Conservation (phyloP, 805 yeast genomes). For the Candida gorgasii region DNA sequence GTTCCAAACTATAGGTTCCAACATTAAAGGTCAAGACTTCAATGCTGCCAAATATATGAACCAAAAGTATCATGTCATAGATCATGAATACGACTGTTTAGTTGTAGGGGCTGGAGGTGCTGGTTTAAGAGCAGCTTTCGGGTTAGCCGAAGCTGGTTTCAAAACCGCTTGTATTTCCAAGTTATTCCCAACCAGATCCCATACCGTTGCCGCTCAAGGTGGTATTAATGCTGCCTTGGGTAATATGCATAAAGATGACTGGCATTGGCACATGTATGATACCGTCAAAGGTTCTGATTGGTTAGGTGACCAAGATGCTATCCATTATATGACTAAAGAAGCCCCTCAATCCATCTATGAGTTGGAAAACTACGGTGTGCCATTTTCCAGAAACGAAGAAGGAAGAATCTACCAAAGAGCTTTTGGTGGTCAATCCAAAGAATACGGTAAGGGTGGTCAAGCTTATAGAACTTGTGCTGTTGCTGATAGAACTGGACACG, state of each 20-base stretch:
- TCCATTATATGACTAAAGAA: constrained; percentile 98
- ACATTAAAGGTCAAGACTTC: constrained; percentile 38
- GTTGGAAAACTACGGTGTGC: constrained; percentile 97
- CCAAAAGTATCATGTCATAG: constrained; percentile 85
- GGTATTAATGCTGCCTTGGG: constrained; percentile 99
- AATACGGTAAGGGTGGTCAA: constrained; percentile 97
- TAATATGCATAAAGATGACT: constrained; percentile 96
- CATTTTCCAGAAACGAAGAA: constrained; percentile 94
- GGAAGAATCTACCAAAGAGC: constrained; percentile 99
- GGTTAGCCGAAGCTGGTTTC: constrained; percentile 94
- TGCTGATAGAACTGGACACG: constrained; percentile 99
- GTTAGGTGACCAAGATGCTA: constrained; percentile 99
- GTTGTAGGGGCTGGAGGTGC: constrained; percentile 99
- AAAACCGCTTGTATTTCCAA: constrained; percentile 97
- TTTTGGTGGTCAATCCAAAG: constrained; percentile 95
- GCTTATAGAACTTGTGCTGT: constrained; percentile 99
- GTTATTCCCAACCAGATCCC: constrained; percentile 97
- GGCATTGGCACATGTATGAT: constrained; percentile 99
- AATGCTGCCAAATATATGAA: constrained; percentile 46
- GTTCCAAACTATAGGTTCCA: constrained; percentile 36
- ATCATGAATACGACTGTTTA: constrained; percentile 97
- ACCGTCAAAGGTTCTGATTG: constrained; percentile 99
- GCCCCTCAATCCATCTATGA: constrained; percentile 96
- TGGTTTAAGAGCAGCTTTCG: constrained; percentile 97
- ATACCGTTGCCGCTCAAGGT: constrained; percentile 99